Conservation (phyloP, 2,329 filamentous ascomycete species). For the Botrytis sinoallii region DNA sequence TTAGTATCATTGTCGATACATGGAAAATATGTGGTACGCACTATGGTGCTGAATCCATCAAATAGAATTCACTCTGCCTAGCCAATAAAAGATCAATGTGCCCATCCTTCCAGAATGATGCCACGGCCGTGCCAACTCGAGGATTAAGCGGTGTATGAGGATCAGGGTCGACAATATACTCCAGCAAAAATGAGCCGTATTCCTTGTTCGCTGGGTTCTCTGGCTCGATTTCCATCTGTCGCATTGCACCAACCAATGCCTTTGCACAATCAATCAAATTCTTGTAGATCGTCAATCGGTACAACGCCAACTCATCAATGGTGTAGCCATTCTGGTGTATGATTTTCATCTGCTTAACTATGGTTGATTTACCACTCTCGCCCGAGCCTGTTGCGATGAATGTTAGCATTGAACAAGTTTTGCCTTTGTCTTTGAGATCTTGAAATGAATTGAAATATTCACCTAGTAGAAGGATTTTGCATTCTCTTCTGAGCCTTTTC, state of each 20-base stretch:
- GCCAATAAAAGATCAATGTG: slow-evolving; percentile 81
- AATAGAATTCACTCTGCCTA: slow-evolving; percentile 94
- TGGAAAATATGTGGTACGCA: slow-evolving; percentile 43
- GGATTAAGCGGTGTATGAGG: slow-evolving; percentile 80
- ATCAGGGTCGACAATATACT: slow-evolving; percentile 88
- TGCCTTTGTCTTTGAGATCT: slow-evolving; percentile 6
- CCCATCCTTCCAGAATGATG: slow-evolving; percentile 86
- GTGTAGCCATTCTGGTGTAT: slow-evolving; percentile 98
- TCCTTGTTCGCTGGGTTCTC: slow-evolving; percentile 67
- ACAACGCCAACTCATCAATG: slow-evolving; percentile 87
- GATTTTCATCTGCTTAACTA: slow-evolving; percentile 99
- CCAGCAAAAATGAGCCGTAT: slow-evolving; percentile 74
- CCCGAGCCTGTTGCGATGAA: slow-evolving; percentile 68
- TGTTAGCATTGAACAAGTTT: slow-evolving; percentile 25
- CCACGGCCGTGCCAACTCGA: slow-evolving; percentile 77
- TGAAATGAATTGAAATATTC: slow-evolving; percentile 39
- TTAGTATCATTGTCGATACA: slow-evolving; percentile 23
- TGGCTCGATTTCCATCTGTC: slow-evolving; percentile 83
- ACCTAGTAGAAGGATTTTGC: slow-evolving; percentile 97
- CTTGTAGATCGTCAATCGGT: slow-evolving; percentile 96
- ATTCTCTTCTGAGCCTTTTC: slow-evolving; percentile 88
- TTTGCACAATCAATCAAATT: slow-evolving; percentile 97
- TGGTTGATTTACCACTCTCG: slow-evolving; percentile 98
- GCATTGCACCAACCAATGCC: slow-evolving; percentile 85
- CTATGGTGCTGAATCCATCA: slow-evolving; percentile 99